Evolutionary conservation across 2,329 filamentous ascomycete species (phyloP).

Genomic region (Didymella arachidicola): DNA sequence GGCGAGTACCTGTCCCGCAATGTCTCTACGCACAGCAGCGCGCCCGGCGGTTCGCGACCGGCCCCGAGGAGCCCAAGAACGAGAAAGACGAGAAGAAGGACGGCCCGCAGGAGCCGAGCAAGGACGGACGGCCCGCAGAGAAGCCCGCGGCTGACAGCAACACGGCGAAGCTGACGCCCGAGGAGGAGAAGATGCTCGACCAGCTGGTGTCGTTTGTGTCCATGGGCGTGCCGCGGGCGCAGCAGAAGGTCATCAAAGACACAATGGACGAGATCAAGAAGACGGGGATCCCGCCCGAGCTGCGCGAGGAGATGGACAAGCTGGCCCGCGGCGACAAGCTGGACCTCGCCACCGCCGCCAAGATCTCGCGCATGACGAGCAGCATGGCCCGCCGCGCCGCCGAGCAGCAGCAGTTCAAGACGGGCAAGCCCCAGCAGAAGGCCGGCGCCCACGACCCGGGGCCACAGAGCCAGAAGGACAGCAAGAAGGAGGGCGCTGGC

Average conservation of each 20-base stretch:
- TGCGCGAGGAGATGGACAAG: slow-evolving; percentile 69
- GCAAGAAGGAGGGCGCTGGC: slow-evolving; percentile 38
- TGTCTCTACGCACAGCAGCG: slow-evolving; percentile 55
- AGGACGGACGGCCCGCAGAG: slow-evolving; percentile 46
- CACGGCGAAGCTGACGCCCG: slow-evolving; percentile 57
- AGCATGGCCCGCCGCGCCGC: slow-evolving; percentile 63
- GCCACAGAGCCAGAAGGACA: slow-evolving; percentile 47
- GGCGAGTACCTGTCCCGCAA: slow-evolving; percentile 52
- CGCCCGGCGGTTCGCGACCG: slow-evolving; percentile 54
- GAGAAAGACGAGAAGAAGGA: slow-evolving; percentile 43
- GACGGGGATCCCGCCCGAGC: slow-evolving; percentile 73
- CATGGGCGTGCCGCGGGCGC: slow-evolving; percentile 67
- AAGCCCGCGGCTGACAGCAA: slow-evolving; percentile 53
- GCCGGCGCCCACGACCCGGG: slow-evolving; percentile 56
- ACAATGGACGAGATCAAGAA: slow-evolving; percentile 69
- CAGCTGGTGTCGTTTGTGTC: slow-evolving; percentile 65
- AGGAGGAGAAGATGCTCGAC: slow-evolving; percentile 67
- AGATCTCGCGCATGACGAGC: slow-evolving; percentile 64
- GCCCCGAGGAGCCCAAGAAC: slow-evolving; percentile 44
- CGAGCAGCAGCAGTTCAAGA: slow-evolving; percentile 43
- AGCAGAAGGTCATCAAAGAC: slow-evolving; percentile 66
- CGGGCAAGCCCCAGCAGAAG: slow-evolving; percentile 52
- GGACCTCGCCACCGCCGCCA: slow-evolving; percentile 66
- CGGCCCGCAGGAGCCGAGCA: slow-evolving; percentile 46
- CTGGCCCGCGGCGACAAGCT: slow-evolving; percentile 58